A percentile compares a stretch with the other conserved stretches of the same genome.
Evolutionary conservation across 106 monocot species (phyloP).

Genomic region (Dendrobium nobile): DNA sequence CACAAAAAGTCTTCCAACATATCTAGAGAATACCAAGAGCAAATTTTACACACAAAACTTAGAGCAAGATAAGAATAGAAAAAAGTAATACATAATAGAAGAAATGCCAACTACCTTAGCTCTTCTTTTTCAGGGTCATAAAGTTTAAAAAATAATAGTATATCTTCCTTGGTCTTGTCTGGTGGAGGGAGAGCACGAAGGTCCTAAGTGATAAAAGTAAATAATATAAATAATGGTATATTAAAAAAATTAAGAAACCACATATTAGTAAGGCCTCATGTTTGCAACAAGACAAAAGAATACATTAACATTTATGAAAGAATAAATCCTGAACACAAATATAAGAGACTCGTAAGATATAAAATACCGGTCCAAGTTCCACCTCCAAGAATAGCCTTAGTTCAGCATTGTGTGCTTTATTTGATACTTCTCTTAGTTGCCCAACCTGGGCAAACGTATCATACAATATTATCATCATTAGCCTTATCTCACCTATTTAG

Average conservation of each 20-base stretch:
- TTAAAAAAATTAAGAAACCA: not conserved
- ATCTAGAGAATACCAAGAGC: conserved; percentile 32
- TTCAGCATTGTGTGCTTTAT: conserved; percentile 90
- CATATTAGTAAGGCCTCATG: not conserved
- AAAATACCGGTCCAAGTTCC: conserved; percentile 70
- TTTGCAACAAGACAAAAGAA: not conserved
- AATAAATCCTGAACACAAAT: not conserved
- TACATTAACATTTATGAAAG: not conserved
- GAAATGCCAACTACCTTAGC: conserved; percentile 44
- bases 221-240: not conserved
- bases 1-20: conserved; percentile 88
- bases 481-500: conserved; percentile 7
- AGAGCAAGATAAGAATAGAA: not conserved
- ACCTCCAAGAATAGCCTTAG: conserved; percentile 88
- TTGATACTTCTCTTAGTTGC: conserved; percentile 84
- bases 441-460: conserved; percentile 51
- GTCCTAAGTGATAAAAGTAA: conserved; percentile 35
- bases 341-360: not conserved
- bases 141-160: conserved; percentile 93
- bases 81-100: not conserved
- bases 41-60: conserved; percentile 2
- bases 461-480: conserved; percentile 4
- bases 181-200: conserved; percentile 54
- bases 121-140: conserved; percentile 98
- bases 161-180: conserved; percentile 90